phyloP scores from a whole-genome alignment of 768 basidiomycete species.

The Trametes punicea region DNA sequence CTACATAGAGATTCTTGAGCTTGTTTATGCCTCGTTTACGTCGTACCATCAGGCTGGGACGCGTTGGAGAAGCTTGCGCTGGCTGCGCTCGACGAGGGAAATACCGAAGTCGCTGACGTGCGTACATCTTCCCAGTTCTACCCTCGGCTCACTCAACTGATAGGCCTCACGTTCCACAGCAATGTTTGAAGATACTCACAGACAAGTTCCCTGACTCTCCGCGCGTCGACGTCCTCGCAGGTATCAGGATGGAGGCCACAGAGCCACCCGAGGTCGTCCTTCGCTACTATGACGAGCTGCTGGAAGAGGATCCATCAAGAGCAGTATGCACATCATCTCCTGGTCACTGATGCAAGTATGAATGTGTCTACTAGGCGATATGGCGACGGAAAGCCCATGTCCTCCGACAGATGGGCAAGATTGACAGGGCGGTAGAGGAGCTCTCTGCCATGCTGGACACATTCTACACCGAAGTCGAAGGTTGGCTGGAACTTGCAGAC shows the following conservation, averaged over 20 bases:
- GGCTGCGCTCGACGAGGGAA: conserved; percentile 74
- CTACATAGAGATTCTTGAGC: not conserved
- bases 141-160: not conserved
- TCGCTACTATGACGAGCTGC: conserved; percentile 56
- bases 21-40: no score
- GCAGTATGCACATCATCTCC: conserved; percentile 44
- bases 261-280: conserved; percentile 56
- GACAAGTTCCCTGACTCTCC: conserved; percentile 76
- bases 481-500: conserved; percentile 83
- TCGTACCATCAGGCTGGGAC: conserved; percentile 57
- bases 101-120: conserved; percentile 74
- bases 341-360: not conserved
- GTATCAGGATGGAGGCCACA: conserved; percentile 73
- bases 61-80: conserved; percentile 78
- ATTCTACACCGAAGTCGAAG: conserved; percentile 85
- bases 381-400: conserved; percentile 86
- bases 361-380: conserved; percentile 42
- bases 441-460: conserved; percentile 76
- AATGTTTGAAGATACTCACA: conserved; percentile 57
- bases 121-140: conserved; percentile 23
- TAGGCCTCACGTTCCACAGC: conserved; percentile 34
- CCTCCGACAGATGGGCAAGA: conserved; percentile 56
- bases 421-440: conserved; percentile 67
- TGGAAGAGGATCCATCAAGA: conserved; percentile 66
- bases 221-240: conserved; percentile 72